phyloP scores from a whole-genome alignment of 164 flowering plant genomes.

The Piper longum region DNA sequence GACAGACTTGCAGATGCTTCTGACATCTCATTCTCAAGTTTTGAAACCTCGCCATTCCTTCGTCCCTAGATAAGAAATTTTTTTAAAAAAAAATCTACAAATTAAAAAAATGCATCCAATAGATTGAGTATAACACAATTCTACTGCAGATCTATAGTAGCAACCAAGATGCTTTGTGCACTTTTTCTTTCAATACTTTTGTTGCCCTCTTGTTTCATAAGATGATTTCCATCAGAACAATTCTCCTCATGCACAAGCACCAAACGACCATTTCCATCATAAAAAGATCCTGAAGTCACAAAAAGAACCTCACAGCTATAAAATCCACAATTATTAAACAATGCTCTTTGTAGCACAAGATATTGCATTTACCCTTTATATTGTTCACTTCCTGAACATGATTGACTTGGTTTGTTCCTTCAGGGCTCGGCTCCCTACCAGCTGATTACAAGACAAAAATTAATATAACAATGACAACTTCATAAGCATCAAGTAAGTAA shows the following conservation, averaged over 20 bases:
- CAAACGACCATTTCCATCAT: constrained; percentile 3
- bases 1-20: constrained; percentile 14
- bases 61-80: constrained; percentile 25
- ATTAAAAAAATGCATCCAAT: background rate
- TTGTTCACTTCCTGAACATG: constrained; percentile 8
- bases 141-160: constrained; percentile 45
- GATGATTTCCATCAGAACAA: background rate
- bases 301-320: constrained; percentile 4
- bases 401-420: constrained; percentile 17
- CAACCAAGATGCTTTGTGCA: constrained; percentile 14
- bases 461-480: constrained; percentile 4
- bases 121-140: constrained; percentile 23
- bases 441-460: constrained; percentile 25
- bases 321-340: background rate
- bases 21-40: constrained; percentile 15
- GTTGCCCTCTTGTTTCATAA: constrained; percentile 23
- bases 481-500: background rate
- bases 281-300: constrained; percentile 1
- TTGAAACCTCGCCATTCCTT: constrained; percentile 37
- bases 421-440: constrained; percentile 33
- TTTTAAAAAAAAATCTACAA: background rate
- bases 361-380: constrained; percentile 13
- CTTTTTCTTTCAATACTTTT: constrained; percentile 9
- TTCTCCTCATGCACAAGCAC: constrained; percentile 3
- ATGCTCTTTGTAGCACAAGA: background rate